A percentile compares a stretch with the other conserved stretches of the same genome.
phyloP scores from a whole-genome alignment of 495 filamentous ascomycete genomes.

The Daldinia grandis region DNA sequence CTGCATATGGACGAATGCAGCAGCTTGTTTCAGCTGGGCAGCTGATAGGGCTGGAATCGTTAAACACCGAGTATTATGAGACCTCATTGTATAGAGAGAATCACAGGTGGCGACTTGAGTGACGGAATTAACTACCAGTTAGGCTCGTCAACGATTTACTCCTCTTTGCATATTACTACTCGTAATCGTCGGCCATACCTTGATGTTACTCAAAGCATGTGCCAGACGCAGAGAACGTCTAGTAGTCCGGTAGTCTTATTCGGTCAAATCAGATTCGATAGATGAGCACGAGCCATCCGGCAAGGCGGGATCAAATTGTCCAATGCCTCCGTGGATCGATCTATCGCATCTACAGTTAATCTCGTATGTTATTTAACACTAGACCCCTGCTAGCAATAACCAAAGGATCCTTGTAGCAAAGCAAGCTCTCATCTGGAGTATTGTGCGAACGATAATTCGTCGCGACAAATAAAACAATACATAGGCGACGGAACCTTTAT shows the following conservation, averaged over 20 bases:
- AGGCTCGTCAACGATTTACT: constrained; percentile 14
- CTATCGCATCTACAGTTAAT: constrained; percentile 15
- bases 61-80: constrained; percentile 14
- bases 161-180: constrained; percentile 8
- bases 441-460: constrained; percentile 6
- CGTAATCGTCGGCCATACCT: constrained; percentile 28
- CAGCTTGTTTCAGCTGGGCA: constrained; percentile 40
- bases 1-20: constrained; percentile 35
- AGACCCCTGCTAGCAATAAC: not conserved
- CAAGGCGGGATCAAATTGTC: constrained; percentile 3
- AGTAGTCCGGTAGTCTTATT: not conserved
- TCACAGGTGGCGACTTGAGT: constrained; percentile 26
- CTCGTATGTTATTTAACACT: not conserved
- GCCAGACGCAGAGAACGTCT: constrained; percentile 7
- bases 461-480: constrained; percentile 2
- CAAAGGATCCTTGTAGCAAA: constrained; percentile 11
- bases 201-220: constrained; percentile 30
- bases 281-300: constrained; percentile 17
- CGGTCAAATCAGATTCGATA: constrained; percentile 9
- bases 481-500: constrained; percentile 1
- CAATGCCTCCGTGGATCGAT: constrained; percentile 10
- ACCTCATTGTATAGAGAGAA: constrained; percentile 25
- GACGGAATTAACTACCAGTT: constrained; percentile 11
- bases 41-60: constrained; percentile 40
- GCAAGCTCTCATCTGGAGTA: constrained; percentile 2